These are phyloP conservation scores for Coniochaeta prunicola DNA, from an alignment of 2,329 filamentous ascomycete genomes.

Conservation along the genomic window DNA sequence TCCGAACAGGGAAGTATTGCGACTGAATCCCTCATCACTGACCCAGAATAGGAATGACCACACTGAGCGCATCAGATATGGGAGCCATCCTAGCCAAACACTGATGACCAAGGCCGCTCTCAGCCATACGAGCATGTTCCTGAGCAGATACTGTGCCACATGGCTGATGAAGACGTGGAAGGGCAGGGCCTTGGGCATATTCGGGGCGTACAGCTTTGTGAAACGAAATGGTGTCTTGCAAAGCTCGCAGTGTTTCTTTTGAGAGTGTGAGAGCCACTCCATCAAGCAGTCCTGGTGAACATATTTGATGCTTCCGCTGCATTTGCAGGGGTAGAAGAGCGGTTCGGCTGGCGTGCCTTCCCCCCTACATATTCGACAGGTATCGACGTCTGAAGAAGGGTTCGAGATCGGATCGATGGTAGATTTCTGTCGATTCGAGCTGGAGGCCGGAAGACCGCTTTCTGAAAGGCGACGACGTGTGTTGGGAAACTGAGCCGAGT, in stretches of 20 bases:
- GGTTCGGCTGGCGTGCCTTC: constrained; percentile 78
- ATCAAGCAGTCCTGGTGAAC: constrained; percentile 97
- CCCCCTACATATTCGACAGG: constrained; percentile 94
- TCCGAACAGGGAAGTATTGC: constrained; percentile 7
- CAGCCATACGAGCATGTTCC: constrained; percentile 69
- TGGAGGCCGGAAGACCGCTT: background rate
- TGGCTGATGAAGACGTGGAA: constrained; percentile 74
- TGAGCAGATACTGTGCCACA: constrained; percentile 64
- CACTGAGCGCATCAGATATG: constrained; percentile 82
- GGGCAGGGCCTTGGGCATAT: constrained; percentile 84
- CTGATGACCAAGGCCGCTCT: constrained; percentile 70
- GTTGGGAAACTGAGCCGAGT: constrained; percentile 18
- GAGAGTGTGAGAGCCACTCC: constrained; percentile 97
- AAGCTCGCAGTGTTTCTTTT: constrained; percentile 99
- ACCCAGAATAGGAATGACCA: constrained; percentile 96
- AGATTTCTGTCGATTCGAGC: background rate
- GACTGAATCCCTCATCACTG: constrained; percentile 64
- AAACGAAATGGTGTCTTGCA: constrained; percentile 98
- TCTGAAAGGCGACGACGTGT: constrained; percentile 16
- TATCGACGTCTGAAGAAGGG: constrained; percentile 56
- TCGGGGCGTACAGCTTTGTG: constrained; percentile 91
- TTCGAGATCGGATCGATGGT: background rate
- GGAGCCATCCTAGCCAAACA: constrained; percentile 85
- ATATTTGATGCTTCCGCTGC: constrained; percentile 96
- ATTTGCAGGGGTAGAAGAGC: constrained; percentile 97